Conservation (phyloP, 345 rosid genomes). For the Anacardium occidentale region DNA sequence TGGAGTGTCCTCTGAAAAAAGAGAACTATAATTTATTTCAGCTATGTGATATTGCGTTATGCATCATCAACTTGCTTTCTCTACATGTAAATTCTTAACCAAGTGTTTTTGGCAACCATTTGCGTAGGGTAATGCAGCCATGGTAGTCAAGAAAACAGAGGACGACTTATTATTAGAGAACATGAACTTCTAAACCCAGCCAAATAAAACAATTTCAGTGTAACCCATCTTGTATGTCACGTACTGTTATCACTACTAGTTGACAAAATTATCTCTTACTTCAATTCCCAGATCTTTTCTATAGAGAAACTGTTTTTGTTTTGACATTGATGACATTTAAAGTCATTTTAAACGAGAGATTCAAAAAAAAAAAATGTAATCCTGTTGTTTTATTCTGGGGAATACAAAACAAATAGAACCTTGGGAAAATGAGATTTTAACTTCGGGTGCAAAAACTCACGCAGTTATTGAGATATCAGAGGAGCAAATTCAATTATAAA, state of each 20-base stretch:
- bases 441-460: too few species aligned
- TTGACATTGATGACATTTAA: neutral
- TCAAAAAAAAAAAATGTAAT: too few species aligned
- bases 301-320: too few species aligned
- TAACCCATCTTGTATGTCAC: too few species aligned
- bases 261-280: too few species aligned
- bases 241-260: too few species aligned
- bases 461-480: neutral
- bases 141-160: neutral
- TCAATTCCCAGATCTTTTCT: too few species aligned
- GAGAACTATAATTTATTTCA: constrained; percentile 50
- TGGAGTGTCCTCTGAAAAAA: constrained; percentile 39
- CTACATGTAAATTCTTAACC: neutral
- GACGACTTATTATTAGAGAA: neutral
- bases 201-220: too few species aligned
- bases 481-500: neutral
- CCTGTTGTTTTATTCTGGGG: neutral
- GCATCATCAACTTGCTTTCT: constrained; percentile 40
- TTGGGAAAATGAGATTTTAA: neutral
- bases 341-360: neutral
- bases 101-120: too few species aligned
- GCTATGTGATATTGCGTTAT: constrained; percentile 50
- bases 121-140: neutral
- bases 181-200: neutral
- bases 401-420: too few species aligned